A percentile compares a stretch with the other conserved stretches of the same genome.
These are phyloP conservation scores for Calycina herbarum DNA, from an alignment of 2,329 filamentous ascomycete genomes.

Conservation along the genomic window DNA sequence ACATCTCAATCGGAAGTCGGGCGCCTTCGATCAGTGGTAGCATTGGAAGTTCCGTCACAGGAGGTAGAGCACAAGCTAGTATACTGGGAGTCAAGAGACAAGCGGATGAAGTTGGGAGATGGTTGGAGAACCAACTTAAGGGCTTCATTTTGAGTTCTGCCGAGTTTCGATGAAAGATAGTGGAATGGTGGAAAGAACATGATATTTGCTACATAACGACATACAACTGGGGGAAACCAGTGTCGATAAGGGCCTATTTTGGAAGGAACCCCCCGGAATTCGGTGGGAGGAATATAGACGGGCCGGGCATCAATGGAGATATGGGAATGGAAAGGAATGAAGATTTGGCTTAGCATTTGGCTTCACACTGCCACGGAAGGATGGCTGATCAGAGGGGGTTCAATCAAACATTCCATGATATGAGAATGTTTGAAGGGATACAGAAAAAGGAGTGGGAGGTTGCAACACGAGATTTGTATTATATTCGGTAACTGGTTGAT, in stretches of 20 bases:
- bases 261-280: not conserved
- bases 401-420: not conserved
- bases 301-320: not conserved
- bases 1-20: constrained; percentile 28
- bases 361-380: not conserved
- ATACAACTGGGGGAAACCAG: not conserved
- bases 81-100: constrained; percentile 55
- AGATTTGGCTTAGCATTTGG: not conserved
- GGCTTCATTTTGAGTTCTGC: constrained; percentile 33
- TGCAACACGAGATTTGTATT: too few relatives aligned
- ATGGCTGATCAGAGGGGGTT: not conserved
- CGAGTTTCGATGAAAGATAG: constrained; percentile 26
- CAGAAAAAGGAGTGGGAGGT: too few relatives aligned
- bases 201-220: not conserved
- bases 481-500: too few relatives aligned
- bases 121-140: constrained; percentile 61
- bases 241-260: not conserved
- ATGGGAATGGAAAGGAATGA: not conserved
- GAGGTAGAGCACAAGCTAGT: constrained; percentile 44
- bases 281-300: not conserved
- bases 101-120: constrained; percentile 58
- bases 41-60: constrained; percentile 35
- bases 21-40: constrained; percentile 36
- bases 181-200: not conserved
- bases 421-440: not conserved